phyloP scores from a whole-genome alignment of 2,329 filamentous ascomycete species.

The Botryotinia narcissicola region DNA sequence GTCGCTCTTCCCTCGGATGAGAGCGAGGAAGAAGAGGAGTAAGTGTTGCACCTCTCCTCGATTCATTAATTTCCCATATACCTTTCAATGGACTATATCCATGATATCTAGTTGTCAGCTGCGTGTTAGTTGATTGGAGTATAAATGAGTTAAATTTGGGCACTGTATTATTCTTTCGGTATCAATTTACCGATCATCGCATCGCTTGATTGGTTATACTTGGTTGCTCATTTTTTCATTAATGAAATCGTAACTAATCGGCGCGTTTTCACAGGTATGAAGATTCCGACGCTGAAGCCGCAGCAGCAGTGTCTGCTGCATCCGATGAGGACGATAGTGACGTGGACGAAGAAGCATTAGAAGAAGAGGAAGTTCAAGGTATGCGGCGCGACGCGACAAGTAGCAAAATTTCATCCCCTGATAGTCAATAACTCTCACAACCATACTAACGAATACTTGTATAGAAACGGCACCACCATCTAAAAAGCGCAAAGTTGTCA shows the following conservation, averaged over 20 bases:
- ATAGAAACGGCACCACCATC: slow-evolving; percentile 28
- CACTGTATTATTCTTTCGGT: not conserved
- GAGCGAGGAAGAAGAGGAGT: slow-evolving; percentile 38
- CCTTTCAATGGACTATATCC: not conserved
- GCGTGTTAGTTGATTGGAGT: not conserved
- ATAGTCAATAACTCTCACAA: not conserved
- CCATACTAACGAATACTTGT: not conserved
- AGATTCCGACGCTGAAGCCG: slow-evolving; percentile 37
- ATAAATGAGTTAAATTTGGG: not conserved
- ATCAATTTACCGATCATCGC: not conserved
- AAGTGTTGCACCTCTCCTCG: slow-evolving; percentile 19
- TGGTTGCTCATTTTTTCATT: slow-evolving; percentile 1
- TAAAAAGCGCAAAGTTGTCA: slow-evolving; percentile 34
- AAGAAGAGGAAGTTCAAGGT: slow-evolving; percentile 26
- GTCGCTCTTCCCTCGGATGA: slow-evolving; percentile 36
- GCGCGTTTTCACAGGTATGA: slow-evolving; percentile 32
- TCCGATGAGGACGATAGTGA: slow-evolving; percentile 37
- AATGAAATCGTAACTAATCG: slow-evolving; percentile 22
- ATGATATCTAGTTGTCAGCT: not conserved
- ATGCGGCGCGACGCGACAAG: not conserved
- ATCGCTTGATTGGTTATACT: not conserved
- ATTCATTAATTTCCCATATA: not conserved
- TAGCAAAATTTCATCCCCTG: not conserved
- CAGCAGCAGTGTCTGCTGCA: slow-evolving; percentile 19
- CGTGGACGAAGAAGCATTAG: slow-evolving; percentile 38